Base-by-base conservation (phyloP, 2,329 filamentous ascomycete genomes). In the Orbilia brochopaga region DNA sequence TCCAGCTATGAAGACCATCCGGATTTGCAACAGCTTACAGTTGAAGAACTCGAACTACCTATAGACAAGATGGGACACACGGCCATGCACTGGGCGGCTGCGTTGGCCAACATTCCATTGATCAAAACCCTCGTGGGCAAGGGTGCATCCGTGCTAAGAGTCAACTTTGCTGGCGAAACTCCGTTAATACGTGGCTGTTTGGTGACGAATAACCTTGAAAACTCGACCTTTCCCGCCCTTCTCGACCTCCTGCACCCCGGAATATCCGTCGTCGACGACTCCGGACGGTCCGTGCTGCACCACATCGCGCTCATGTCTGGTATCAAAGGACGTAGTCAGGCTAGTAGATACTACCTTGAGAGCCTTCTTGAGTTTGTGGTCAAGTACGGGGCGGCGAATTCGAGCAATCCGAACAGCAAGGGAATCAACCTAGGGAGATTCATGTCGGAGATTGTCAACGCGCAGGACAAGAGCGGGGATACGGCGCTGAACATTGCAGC, bases 251-350 rank as follows among this genome's bases (percentile, higher is more conserved):
- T 99, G 5, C 91, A 92, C 10, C 86, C 90, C 24, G 93, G 93
- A 0, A 95, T 99, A 73, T 92, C 97, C 75, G 87, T 96, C 48
- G 86, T 91, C 21, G 94, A 99, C 78, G 87, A 90, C 50, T 92
- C 92, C 79, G 92, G 92, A 7, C 85, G 94, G 40, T 97, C 93
- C 0, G 92, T 97, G 13, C 82, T 99, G 23, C 94, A 99, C 78
- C 94, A 99, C 78, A 97, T 99, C 76, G 92, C 94, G 3, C 87
- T 97, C 35, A 95, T 94, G 15, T 97, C 92, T 73, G 94, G 92
- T 5, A 94, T 97, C 76, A 96, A 96, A 78, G 93, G 93, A 5
- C 87, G 94, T 54, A 92, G 91, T 66, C 88, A 91, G 46, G 93
- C 94, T 21, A 96, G 92, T 78, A 90, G 93, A 75, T 97, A 97